Percentiles rank a stretch among this genome's conserved stretches.
Conservation (phyloP, 208 protist genomes). For the Leishmania lainsoni region DNA sequence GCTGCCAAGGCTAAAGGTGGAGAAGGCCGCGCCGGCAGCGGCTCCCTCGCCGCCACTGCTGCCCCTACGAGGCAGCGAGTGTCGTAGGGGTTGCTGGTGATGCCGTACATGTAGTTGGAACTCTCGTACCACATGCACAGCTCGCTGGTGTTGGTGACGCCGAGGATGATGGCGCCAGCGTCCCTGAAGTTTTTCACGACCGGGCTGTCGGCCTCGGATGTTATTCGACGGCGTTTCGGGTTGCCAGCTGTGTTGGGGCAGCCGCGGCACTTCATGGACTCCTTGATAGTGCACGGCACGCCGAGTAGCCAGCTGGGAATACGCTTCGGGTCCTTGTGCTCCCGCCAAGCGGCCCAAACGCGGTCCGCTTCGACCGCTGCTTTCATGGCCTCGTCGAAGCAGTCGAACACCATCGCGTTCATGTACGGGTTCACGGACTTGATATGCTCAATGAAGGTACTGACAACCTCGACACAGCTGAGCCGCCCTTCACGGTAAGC, state of each 20-base stretch:
- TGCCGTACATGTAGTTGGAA: constrained; percentile 90
- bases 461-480: constrained; percentile 64
- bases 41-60: constrained; percentile 88
- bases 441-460: constrained; percentile 84
- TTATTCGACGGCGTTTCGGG: constrained; percentile 46
- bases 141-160: constrained; percentile 90
- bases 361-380: constrained; percentile 58
- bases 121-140: constrained; percentile 92
- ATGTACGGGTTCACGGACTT: constrained; percentile 80
- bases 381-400: constrained; percentile 80
- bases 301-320: constrained; percentile 83
- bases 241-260: constrained; percentile 85
- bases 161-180: constrained; percentile 91
- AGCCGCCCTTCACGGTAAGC: constrained; percentile 64
- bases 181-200: constrained; percentile 85
- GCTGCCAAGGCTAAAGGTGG: constrained; percentile 84
- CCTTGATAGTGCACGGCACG: constrained; percentile 89
- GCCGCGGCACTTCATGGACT: constrained; percentile 78
- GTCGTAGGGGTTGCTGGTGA: constrained; percentile 91
- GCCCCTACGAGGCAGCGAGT: constrained; percentile 82
- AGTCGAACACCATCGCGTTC: constrained; percentile 81
- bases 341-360: constrained; percentile 67
- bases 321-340: constrained; percentile 33
- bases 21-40: constrained; percentile 77
- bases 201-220: constrained; percentile 63